Conservation (phyloP, 495 filamentous ascomycete genomes). For the Filosporella fistucella region DNA sequence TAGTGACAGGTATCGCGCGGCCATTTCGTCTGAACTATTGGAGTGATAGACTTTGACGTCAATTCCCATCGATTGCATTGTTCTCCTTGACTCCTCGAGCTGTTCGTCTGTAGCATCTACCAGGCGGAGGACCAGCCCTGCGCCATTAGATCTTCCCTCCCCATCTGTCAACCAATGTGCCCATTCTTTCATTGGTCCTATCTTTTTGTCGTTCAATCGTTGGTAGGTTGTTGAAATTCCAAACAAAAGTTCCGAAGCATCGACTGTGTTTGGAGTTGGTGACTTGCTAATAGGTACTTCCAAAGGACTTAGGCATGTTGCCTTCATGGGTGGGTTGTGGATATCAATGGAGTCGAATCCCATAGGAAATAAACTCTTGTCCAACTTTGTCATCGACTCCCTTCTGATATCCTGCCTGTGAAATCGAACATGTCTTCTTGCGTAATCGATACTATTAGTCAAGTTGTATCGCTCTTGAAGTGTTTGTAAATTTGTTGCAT, state of each 20-base stretch:
- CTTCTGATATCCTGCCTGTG: slow-evolving; percentile 34
- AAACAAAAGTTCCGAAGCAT: slow-evolving; percentile 22
- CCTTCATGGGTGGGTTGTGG: slow-evolving; percentile 32
- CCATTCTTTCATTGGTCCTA: slow-evolving; percentile 19
- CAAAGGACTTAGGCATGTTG: slow-evolving; percentile 40
- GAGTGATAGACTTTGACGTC: slow-evolving; percentile 18
- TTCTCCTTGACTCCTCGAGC: slow-evolving; percentile 8
- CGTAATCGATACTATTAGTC: slow-evolving; percentile 44
- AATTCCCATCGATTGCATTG: slow-evolving; percentile 15
- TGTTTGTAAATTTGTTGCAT: slow-evolving; percentile 33
- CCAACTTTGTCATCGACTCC: slow-evolving; percentile 41
- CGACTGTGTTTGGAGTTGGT: slow-evolving; percentile 37
- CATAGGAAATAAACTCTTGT: slow-evolving; percentile 38
- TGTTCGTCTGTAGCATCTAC: slow-evolving; percentile 17
- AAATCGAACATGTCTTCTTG: slow-evolving; percentile 44
- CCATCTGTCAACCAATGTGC: slow-evolving; percentile 28
- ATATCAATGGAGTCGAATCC: slow-evolving; percentile 39
- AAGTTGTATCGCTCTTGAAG: slow-evolving; percentile 41
- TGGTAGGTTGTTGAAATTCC: slow-evolving; percentile 21
- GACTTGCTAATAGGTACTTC: slow-evolving; percentile 41
- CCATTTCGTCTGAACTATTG: slow-evolving; percentile 20
- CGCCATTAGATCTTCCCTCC: slow-evolving; percentile 34
- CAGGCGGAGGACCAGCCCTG: slow-evolving; percentile 16
- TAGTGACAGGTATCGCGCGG: slow-evolving; percentile 21
- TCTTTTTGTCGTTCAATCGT: slow-evolving; percentile 29